Evolutionary conservation across 257 asterid genomes (phyloP).

Genomic region (Salvia splendens): DNA sequence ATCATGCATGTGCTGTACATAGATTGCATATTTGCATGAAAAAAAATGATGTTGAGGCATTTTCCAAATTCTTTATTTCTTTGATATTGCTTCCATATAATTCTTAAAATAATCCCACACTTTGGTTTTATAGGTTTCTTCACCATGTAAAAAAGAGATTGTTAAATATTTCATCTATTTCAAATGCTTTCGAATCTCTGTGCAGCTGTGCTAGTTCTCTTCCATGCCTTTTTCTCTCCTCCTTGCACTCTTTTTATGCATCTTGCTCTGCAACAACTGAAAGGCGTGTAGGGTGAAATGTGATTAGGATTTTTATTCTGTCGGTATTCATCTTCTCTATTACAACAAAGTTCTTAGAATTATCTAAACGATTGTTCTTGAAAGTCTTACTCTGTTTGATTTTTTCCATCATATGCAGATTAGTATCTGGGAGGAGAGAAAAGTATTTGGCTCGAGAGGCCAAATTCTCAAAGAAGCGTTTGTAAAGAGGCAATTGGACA

Average conservation of each 20-base stretch:
- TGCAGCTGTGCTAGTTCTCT: background rate
- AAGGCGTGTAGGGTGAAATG: background rate
- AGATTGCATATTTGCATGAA: background rate
- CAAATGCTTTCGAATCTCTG: background rate
- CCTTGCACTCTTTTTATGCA: background rate
- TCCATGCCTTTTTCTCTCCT: background rate
- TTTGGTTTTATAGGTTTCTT: background rate
- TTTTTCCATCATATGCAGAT: conserved; percentile 48
- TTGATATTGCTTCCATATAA: background rate
- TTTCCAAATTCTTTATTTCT: background rate
- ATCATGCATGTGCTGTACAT: background rate
- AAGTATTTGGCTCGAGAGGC: conserved; percentile 97
- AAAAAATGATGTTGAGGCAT: background rate
- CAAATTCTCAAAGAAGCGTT: conserved; percentile 91
- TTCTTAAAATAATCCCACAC: background rate
- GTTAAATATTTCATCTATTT: background rate
- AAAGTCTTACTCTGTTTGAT: background rate
- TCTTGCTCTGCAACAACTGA: background rate
- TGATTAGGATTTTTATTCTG: background rate
- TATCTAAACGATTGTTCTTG: background rate
- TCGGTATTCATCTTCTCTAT: background rate
- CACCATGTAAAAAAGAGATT: background rate
- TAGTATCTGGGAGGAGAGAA: conserved; percentile 92
- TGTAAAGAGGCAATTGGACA: conserved; percentile 53
- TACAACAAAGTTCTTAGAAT: conserved; percentile 1